Conservation (phyloP, 2,329 filamentous ascomycete species). For the Fusarium euwallaceae region DNA sequence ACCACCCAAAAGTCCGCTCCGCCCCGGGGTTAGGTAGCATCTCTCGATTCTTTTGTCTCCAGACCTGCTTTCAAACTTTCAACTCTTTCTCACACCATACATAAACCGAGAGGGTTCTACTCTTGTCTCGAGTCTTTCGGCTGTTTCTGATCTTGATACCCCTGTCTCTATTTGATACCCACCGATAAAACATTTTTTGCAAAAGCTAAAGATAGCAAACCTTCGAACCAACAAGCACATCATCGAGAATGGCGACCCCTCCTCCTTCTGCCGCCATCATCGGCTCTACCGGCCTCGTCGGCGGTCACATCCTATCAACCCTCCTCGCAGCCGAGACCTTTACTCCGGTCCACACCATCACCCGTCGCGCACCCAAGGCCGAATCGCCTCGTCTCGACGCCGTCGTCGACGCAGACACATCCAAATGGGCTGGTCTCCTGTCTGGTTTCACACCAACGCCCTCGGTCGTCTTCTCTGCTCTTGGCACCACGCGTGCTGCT, state of each 20-base stretch:
- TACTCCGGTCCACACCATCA: constrained; percentile 71
- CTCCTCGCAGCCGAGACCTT: constrained; percentile 68
- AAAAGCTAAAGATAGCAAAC: neutral
- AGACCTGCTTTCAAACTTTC: neutral
- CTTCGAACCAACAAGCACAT: neutral
- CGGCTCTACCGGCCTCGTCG: constrained; percentile 77
- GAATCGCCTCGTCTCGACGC: constrained; percentile 70
- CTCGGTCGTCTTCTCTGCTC: constrained; percentile 77
- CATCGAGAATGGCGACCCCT: neutral
- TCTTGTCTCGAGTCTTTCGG: neutral
- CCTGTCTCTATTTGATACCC: neutral
- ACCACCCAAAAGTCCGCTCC: constrained; percentile 4
- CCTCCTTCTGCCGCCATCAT: constrained; percentile 64
- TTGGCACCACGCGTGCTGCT: constrained; percentile 82
- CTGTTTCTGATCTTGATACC: constrained; percentile 11
- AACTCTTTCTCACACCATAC: neutral
- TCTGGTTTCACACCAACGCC: constrained; percentile 67
- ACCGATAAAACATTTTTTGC: neutral
- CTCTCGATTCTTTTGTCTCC: neutral
- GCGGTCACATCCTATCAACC: constrained; percentile 79
- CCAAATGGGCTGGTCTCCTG: constrained; percentile 76
- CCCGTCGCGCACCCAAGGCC: constrained; percentile 72
- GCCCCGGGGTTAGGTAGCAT: neutral
- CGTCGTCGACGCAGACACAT: constrained; percentile 74
- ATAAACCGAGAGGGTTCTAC: neutral